Conservation (phyloP, 768 basidiomycete species). For the Leccinum barrowsii region DNA sequence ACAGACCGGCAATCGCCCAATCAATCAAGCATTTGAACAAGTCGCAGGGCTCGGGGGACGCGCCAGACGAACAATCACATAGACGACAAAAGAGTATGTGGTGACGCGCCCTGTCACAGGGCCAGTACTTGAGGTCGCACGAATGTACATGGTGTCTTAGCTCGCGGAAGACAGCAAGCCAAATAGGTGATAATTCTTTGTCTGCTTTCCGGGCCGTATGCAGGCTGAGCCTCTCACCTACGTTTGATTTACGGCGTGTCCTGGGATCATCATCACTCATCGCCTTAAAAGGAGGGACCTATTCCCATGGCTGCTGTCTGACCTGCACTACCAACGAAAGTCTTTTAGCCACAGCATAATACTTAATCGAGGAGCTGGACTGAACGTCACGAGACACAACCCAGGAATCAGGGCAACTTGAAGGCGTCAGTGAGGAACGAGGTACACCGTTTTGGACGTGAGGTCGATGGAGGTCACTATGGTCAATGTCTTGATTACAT, state of each 20-base stretch:
- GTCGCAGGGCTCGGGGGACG: slow-evolving; percentile 7
- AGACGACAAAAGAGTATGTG: background rate
- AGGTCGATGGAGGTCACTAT: background rate
- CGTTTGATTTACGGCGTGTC: slow-evolving; percentile 12
- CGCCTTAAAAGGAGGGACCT: slow-evolving; percentile 2
- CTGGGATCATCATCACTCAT: slow-evolving; percentile 3
- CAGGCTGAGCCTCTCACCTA: slow-evolving; percentile 1
- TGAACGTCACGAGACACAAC: slow-evolving; percentile 8
- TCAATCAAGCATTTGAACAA: slow-evolving; percentile 1
- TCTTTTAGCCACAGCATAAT: background rate
- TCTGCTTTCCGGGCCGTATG: slow-evolving; percentile 1
- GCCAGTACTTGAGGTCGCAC: slow-evolving; percentile 5
- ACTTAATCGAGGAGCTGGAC: slow-evolving; percentile 7
- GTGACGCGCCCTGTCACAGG: background rate
- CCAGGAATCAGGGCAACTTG: slow-evolving; percentile 17
- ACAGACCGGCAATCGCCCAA: background rate
- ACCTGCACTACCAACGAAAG: background rate
- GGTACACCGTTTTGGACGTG: background rate
- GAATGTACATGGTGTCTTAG: background rate
- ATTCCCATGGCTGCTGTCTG: slow-evolving; percentile 12
- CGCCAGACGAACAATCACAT: slow-evolving; percentile 4
- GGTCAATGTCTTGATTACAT: background rate
- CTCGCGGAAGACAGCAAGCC: slow-evolving; percentile 5
- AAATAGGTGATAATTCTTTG: slow-evolving; percentile 13
- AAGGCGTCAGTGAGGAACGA: background rate